Evolutionary conservation across 345 rosid species (phyloP), one percentile per base, ranked within the genome.

Genomic region (Citrus cavaleriei): DNA sequence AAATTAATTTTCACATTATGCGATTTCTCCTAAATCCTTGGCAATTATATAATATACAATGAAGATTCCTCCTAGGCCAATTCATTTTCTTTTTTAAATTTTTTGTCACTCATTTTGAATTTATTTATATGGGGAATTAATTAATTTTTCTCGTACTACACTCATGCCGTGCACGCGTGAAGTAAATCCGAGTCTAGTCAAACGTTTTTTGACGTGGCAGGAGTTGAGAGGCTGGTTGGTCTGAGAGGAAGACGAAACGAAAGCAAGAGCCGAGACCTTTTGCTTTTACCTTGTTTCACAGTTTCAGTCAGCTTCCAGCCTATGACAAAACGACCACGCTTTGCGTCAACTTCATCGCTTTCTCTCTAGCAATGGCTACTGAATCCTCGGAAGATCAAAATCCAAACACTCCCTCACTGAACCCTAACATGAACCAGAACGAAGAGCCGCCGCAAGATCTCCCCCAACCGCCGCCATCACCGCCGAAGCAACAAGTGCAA

Each of bases 281-380:
- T 1, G 40, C 68, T 27, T 88, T 86, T 4, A 85, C 87, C 51
- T 46, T 1, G 18, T n/a, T 19, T 35, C n/a, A 4, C 42, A 40
- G 46, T 9, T 9, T 40, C 46, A 40, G 46, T 42, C 49, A 10
- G 14, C 14, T 3, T 42, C 3, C 21, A 14, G 67, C 38, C 0
- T 0, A 86, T 78, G 82, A 88, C 75, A 77, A 83, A 83, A 88
- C 76, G 81, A 13, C 69, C 83, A 78, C 4, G 89, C 51, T 86
- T 4, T 74, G 58, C n/a, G 51, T 54, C 58, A 54, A 54, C 81
- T 8, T 8, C 35, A 5, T 38, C 37, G 19, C 21, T 27, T 4
- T 25, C 40, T 7, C 57, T 19, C 34, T 1, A 24, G 25, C 51
- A 46, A 58, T 35, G 28, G 32, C 10, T 25, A 16, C 21, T 46